phyloP scores from a whole-genome alignment of 2,329 filamentous ascomycete species.

The Aschersonia sp. region DNA sequence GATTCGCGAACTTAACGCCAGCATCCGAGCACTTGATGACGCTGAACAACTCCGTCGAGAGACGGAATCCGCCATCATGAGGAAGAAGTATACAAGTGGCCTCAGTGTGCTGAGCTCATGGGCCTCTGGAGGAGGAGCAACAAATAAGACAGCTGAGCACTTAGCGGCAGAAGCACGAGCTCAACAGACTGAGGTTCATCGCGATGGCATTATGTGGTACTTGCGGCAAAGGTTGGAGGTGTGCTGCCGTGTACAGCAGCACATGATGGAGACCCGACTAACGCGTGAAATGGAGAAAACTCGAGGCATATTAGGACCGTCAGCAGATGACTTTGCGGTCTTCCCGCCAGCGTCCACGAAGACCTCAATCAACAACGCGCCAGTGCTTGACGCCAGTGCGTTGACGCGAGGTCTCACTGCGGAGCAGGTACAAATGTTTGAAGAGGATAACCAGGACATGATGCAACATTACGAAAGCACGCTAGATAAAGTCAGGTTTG shows the following conservation, averaged over 20 bases:
- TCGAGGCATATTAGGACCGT: conserved; percentile 52
- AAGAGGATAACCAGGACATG: conserved; percentile 85
- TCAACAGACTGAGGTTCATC: conserved; percentile 51
- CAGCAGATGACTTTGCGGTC: conserved; percentile 17
- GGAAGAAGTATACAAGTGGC: conserved; percentile 53
- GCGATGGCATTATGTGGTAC: conserved; percentile 76
- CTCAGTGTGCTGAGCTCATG: conserved; percentile 50
- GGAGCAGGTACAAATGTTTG: conserved; percentile 87
- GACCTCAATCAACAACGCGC: not conserved
- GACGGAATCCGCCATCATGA: conserved; percentile 55
- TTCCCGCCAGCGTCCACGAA: conserved; percentile 11
- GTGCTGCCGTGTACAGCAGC: conserved; percentile 64
- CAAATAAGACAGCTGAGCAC: conserved; percentile 48
- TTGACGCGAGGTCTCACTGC: conserved; percentile 47
- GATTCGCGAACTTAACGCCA: conserved; percentile 70
- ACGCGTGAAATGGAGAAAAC: conserved; percentile 79
- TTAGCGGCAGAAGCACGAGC: conserved; percentile 55
- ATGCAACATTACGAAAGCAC: conserved; percentile 86
- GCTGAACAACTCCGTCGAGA: conserved; percentile 72
- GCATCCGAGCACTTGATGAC: conserved; percentile 65
- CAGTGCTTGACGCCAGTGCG: conserved; percentile 2
- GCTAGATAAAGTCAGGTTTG: conserved; percentile 86
- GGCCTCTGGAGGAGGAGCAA: conserved; percentile 44
- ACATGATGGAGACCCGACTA: conserved; percentile 86
- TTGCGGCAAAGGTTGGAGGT: conserved; percentile 61